phyloP scores from a whole-genome alignment of 345 rosid genomes.

The Erysimum cheiranthoides region DNA sequence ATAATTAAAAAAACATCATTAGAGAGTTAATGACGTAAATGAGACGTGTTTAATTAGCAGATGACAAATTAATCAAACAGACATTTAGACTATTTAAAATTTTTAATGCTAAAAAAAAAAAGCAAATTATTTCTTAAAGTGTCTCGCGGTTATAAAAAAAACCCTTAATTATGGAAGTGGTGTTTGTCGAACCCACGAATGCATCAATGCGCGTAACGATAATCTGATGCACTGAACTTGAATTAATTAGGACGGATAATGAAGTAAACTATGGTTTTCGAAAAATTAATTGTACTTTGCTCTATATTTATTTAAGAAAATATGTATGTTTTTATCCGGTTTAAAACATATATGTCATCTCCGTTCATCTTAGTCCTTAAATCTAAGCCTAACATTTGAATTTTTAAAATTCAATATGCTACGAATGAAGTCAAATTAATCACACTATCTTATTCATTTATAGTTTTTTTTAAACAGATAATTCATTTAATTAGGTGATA shows the following conservation, averaged over 20 bases:
- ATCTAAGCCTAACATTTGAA: slow-evolving; percentile 7
- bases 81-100: not conserved
- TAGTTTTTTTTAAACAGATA: not conserved
- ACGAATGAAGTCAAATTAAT: not conserved
- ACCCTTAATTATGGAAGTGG: slow-evolving; percentile 37
- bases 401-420: not conserved
- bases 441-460: not conserved
- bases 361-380: slow-evolving; percentile 29
- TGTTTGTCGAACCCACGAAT: slow-evolving; percentile 47
- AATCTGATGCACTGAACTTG: slow-evolving; percentile 49
- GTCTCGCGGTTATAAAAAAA: slow-evolving; percentile 30
- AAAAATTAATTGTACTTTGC: not conserved
- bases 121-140: not conserved
- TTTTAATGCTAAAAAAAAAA: not conserved
- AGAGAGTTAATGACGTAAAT: slow-evolving; percentile 33
- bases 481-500: slow-evolving; percentile 13
- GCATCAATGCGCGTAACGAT: slow-evolving; percentile 53
- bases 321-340: slow-evolving; percentile 39
- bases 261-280: not conserved
- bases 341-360: slow-evolving; percentile 10
- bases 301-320: not conserved
- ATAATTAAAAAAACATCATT: slow-evolving; percentile 16
- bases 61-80: slow-evolving; percentile 2
- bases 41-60: slow-evolving; percentile 38
- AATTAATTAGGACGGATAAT: slow-evolving; percentile 4